Base-by-base conservation (phyloP, 1,139 yeast genomes). In the Yamadazyma blattariae region DNA sequence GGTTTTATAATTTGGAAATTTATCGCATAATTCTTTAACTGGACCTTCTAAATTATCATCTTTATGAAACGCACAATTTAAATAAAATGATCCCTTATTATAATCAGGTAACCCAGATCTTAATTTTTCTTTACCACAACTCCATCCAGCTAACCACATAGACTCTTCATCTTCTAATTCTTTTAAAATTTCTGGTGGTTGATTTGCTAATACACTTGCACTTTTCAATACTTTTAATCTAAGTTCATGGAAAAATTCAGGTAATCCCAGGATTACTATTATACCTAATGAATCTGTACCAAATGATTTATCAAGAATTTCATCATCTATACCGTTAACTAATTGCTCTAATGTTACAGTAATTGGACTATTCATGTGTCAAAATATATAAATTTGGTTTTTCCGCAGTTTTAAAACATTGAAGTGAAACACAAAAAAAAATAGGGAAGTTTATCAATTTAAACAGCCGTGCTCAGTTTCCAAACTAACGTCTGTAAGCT, bases 81-180 rank as follows among this genome's bases (percentile, higher is more conserved):
- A 68, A 47, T 79, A 79, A 48, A 58, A 79, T 1, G 83, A 77
- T 3, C 85, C 86, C 46, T 79, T 79, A 36, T 67, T 59, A 31
- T 48, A 56, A 48, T 79, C 85, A 0, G 77, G 77, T 29, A 56
- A 50, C 1, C 67, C 71, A 3, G 57, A 48, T 7, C 57, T 56
- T 25, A 79, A 61, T 30, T 56, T 67, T 46, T 79, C 85, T 38
- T 71, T 73, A 1, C 85, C 85, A 31, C 77, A 56, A n/a, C 84
- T 77, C 85, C 85, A 79, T 0, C 85, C 86, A 1, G 75, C 71
- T 5, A 78, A 55, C 75, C 80, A 79, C 41, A 49, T 48, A 5
- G 65, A 49, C 38, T 74, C 79, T 17, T 72, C 72, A 21, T 61
- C 58, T 47, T 77, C 82, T 33, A 78, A 55, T 15, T 45, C 35